Percentiles rank a stretch among this genome's conserved stretches.
Conservation (phyloP, 495 filamentous ascomycete genomes). For the Xylaria curta region DNA sequence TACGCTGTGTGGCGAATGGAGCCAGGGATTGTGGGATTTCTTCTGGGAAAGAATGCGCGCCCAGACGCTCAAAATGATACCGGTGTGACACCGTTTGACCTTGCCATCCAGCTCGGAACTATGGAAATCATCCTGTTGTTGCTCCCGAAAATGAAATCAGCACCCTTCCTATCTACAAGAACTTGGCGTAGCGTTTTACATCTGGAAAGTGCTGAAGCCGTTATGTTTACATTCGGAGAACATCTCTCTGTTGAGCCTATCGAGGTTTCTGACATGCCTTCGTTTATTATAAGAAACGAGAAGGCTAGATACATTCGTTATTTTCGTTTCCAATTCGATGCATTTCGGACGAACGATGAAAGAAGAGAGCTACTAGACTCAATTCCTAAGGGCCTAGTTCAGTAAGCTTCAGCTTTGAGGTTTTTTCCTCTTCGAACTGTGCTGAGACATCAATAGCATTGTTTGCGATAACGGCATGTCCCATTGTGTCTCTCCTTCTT, state of each 20-base stretch:
- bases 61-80: background rate
- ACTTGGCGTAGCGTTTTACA: background rate
- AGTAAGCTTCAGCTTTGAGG: background rate
- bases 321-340: background rate
- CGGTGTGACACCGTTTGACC: background rate
- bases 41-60: background rate
- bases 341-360: too few species aligned
- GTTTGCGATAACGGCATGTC: background rate
- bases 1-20: background rate
- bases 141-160: background rate
- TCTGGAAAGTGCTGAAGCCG: background rate
- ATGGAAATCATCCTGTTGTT: background rate
- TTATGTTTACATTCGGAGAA: background rate
- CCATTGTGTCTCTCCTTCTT: background rate
- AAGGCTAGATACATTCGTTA: background rate
- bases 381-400: background rate
- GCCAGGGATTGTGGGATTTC: background rate
- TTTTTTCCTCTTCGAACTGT: background rate
- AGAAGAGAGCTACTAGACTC: too few species aligned
- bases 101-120: background rate
- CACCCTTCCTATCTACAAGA: background rate
- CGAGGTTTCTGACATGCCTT: background rate
- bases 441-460: background rate
- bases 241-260: background rate
- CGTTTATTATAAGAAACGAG: accelerated